A percentile compares a stretch with the other conserved stretches of the same genome.
These are phyloP conservation scores for Claviceps cyperi DNA, from an alignment of 2,329 filamentous ascomycete species.

Conservation along the genomic window DNA sequence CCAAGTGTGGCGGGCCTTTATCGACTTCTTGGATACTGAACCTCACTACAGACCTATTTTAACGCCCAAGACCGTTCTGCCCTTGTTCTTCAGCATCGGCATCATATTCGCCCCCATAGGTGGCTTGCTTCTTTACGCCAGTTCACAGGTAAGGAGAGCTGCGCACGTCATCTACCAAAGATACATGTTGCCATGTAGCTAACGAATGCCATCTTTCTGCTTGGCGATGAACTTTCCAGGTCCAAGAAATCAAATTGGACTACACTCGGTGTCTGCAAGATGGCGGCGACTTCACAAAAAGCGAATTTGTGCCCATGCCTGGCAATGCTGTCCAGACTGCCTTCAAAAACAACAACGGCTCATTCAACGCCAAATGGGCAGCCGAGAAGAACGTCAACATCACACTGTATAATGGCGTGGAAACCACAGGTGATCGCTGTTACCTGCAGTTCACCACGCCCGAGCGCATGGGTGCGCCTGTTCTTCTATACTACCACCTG, in stretches of 20 bases:
- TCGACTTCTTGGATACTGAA: conserved; percentile 20
- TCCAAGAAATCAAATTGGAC: conserved; percentile 81
- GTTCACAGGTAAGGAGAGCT: conserved; percentile 49
- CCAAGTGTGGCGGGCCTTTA: conserved; percentile 1
- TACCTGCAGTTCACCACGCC: conserved; percentile 66
- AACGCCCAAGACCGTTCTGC: conserved; percentile 84
- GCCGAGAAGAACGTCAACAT: conserved; percentile 25
- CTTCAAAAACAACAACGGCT: conserved; percentile 47
- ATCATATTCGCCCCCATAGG: conserved; percentile 91
- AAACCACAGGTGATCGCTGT: conserved; percentile 41
- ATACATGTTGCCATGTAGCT: background rate
- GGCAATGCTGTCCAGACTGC: conserved; percentile 44
- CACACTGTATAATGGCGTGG: conserved; percentile 23
- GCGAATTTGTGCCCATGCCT: conserved; percentile 36
- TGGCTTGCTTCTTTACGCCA: conserved; percentile 73
- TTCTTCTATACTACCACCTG: conserved; percentile 87
- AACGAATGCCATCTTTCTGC: background rate
- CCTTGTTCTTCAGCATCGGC: conserved; percentile 80
- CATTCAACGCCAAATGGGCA: conserved; percentile 27
- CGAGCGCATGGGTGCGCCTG: conserved; percentile 62
- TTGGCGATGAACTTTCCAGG: conserved; percentile 30
- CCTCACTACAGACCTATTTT: conserved; percentile 60
- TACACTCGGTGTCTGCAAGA: conserved; percentile 63
- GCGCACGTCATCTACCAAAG: background rate
- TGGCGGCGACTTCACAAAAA: conserved; percentile 28